Evolutionary conservation across 768 basidiomycete species (phyloP), one percentile per base, ranked within the genome.

Genomic region (Lenzites betulinus): DNA sequence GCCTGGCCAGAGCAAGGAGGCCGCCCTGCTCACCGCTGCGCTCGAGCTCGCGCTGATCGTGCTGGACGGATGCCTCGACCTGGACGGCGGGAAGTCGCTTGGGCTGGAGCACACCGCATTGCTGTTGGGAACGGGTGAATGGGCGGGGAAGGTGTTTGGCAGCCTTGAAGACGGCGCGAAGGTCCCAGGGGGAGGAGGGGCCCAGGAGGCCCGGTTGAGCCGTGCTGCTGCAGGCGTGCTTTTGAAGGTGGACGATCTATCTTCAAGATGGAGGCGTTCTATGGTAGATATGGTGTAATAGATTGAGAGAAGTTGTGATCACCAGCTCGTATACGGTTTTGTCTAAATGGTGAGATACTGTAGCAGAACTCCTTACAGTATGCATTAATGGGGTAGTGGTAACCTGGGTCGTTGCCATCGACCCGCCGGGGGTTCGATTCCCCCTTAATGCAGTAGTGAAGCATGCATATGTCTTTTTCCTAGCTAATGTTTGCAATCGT

Each of bases 351-450:
- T n/a, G n/a, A n/a, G n/a, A n/a, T n/a, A n/a, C n/a, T n/a, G n/a
- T n/a, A n/a, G n/a, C n/a, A n/a, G n/a, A n/a, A n/a, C n/a, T n/a
- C n/a, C n/a, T n/a, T n/a, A n/a, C n/a, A n/a, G n/a, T n/a, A n/a
- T n/a, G 70, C 70, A 71, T 69, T 71, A 71, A 71, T 71, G 70
- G 71, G 70, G 70, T 71, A 71, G 70, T 71, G 70, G 70, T 71
- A 71, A 71, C 70, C 70, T 71, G 70, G 70, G 70, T 71, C 70
- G 70, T 71, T 71, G 70, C 70, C 70, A 71, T 72, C 86, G 87
- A 88, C 85, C 87, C 87, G 87, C 87, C 87, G 87, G 86, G 86
- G 86, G 87, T 89, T 89, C 86, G 85, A 89, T 89, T 88, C 87
- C 86, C 87, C 63, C 86, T 88, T 88, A 86, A 88, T 88, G 87